A percentile compares a stretch with the other conserved stretches of the same genome.
Conservation (phyloP, 2,329 filamentous ascomycete genomes). For the Diaporthe citriasiana region DNA sequence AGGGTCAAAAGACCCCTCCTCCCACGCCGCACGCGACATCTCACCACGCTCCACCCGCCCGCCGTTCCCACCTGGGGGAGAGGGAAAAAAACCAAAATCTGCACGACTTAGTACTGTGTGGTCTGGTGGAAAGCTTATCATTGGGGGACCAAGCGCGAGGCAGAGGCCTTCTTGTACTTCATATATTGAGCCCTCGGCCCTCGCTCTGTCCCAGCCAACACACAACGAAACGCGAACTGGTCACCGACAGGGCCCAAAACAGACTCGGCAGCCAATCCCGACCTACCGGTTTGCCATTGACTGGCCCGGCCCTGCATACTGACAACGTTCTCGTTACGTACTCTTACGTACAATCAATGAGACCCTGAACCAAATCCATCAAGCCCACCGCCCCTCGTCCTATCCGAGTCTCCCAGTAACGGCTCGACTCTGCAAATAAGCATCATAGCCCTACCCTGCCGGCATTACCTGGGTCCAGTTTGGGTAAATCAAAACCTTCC, state of each 20-base stretch:
- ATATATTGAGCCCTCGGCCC: slow-evolving; percentile 35
- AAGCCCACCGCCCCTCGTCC: slow-evolving; percentile 5
- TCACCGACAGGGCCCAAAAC: slow-evolving; percentile 25
- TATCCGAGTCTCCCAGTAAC: slow-evolving; percentile 18
- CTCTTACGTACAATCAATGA: slow-evolving; percentile 51
- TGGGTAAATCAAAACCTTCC: slow-evolving; percentile 37
- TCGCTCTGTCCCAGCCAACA: slow-evolving; percentile 25
- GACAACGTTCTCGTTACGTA: slow-evolving; percentile 47
- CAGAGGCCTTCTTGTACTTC: background rate
- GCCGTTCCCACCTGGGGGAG: slow-evolving; percentile 1
- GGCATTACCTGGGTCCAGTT: slow-evolving; percentile 26
- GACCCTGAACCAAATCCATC: slow-evolving; percentile 37
- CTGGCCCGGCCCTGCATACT: slow-evolving; percentile 33
- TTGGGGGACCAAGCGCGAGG: slow-evolving; percentile 30
- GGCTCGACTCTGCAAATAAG: background rate
- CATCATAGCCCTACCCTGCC: slow-evolving; percentile 35
- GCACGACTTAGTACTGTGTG: slow-evolving; percentile 17
- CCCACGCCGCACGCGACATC: slow-evolving; percentile 26
- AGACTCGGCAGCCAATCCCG: slow-evolving; percentile 38
- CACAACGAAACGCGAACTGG: slow-evolving; percentile 19
- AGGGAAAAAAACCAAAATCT: background rate
- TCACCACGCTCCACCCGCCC: slow-evolving; percentile 32
- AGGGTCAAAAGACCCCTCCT: slow-evolving; percentile 20
- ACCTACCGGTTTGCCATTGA: slow-evolving; percentile 26
- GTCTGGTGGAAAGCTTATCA: slow-evolving; percentile 21